Base-by-base conservation (phyloP, 441 rosid species). In the Hypseocharis bilobata region DNA sequence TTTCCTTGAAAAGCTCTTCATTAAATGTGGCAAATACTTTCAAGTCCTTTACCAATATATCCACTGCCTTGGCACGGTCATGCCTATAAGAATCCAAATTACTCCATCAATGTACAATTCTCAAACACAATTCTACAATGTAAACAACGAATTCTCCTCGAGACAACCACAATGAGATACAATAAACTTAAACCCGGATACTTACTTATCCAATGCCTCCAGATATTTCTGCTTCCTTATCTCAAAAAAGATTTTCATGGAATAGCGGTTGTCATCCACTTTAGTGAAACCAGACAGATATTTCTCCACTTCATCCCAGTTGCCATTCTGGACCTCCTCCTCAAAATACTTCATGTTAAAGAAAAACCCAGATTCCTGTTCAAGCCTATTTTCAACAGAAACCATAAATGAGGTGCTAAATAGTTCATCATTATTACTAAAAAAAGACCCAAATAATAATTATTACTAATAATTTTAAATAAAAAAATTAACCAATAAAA, bases 261-360 rank as follows among this genome's bases (percentile, higher is more conserved):
- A 88, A 69, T 88, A 88, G 79, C 90, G 80, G 63, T 88, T 88
- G 63, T 88, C 92, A 64, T 86, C 95, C 16, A 88, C 88, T 70
- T 86, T 88, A 0, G 95, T 88, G 66, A 88, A 88, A 3, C 96
- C 96, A 23, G 96, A 88, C n/a, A 88, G 71, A 70, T 86, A 88
- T 76, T 85, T 88, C 79, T 88, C 92, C 36, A 88, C 87, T 65
- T 88, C 90, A 71, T 88, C 96, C 96, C 96, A 88, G 78, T 88
- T 89, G 26, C 92, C 96, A 77, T 82, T 88, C 42, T 87, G 83
- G 70, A 86, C 92, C 89, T 83, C 82, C 19, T 88, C 96, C 80
- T 88, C 96, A 67, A 88, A 88, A 59, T 81, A 73, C 72, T 83
- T 76, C 87, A 88, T 80, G 77, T 85, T 88, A 74, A 86, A 88